Conservation (phyloP, 2,329 filamentous ascomycete species). For the Bipolaris gigantea region DNA sequence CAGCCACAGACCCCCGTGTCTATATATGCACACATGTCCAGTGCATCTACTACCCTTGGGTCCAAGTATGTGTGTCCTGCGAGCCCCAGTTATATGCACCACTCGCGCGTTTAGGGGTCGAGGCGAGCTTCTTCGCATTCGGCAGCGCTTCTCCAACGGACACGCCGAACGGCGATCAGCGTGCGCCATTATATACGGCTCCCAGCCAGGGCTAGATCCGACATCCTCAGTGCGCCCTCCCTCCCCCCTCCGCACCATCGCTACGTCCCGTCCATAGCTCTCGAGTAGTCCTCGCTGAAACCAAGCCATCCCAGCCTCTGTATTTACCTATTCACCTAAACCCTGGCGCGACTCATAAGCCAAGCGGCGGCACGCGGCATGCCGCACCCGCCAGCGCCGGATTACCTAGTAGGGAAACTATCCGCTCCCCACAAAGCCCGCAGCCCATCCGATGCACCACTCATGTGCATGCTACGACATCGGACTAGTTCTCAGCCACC, state of each 20-base stretch:
- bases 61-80: background rate
- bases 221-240: conserved; percentile 12
- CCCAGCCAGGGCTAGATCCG: conserved; percentile 11
- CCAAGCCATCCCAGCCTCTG: background rate
- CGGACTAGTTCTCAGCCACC: background rate
- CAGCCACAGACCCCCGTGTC: background rate
- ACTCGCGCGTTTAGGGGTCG: background rate
- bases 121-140: conserved; percentile 7
- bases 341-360: background rate
- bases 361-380: background rate
- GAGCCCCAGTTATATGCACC: background rate
- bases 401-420: background rate
- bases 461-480: conserved; percentile 7
- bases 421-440: background rate
- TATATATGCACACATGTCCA: background rate
- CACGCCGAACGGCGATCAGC: conserved; percentile 21
- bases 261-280: background rate
- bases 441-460: conserved; percentile 5
- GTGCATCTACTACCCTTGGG: background rate
- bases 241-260: background rate
- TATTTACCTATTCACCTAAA: too few species aligned
- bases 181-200: conserved; percentile 4
- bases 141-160: conserved; percentile 22
- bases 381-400: background rate
- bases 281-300: background rate